Conservation (phyloP, 805 yeast species). For the Pichia ethanolica region DNA sequence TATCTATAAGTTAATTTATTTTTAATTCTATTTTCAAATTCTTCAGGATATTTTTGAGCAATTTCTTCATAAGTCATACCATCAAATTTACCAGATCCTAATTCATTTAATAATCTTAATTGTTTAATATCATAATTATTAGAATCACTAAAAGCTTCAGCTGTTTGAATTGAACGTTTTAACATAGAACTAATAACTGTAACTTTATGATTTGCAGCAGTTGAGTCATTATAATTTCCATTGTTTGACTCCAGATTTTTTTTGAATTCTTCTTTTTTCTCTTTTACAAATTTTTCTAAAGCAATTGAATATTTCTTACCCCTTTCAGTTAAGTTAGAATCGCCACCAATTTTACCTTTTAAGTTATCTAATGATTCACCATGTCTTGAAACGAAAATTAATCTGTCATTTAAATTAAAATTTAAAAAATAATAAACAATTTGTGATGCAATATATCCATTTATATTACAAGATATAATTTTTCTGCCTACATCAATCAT, state of each 20-base stretch:
- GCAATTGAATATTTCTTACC: conserved; percentile 73
- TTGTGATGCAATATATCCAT: conserved; percentile 84
- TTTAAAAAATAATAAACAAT: conserved; percentile 83
- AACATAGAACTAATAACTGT: conserved; percentile 88
- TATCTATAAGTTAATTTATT: conserved; percentile 83
- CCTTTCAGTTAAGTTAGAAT: conserved; percentile 69
- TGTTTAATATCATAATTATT: conserved; percentile 64
- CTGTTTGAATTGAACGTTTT: conserved; percentile 69
- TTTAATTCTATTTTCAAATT: conserved; percentile 64
- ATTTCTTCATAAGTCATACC: conserved; percentile 91
- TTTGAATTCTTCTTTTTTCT: conserved; percentile 64
- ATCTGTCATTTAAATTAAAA: conserved; percentile 82
- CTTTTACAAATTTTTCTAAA: conserved; percentile 63
- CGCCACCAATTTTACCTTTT: conserved; percentile 85
- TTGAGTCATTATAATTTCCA: conserved; percentile 36
- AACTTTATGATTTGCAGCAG: conserved; percentile 6
- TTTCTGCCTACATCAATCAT: conserved; percentile 96
- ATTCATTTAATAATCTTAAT: conserved; percentile 87
- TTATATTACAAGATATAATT: conserved; percentile 85
- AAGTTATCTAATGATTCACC: conserved; percentile 89
- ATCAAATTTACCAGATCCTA: conserved; percentile 89
- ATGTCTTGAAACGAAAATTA: conserved; percentile 91
- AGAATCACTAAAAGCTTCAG: conserved; percentile 58
- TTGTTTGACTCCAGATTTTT: conserved; percentile 50
- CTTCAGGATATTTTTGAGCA: conserved; percentile 62